Percentiles rank a stretch among this genome's conserved stretches.
Conservation (phyloP, 331 rosid species). For the Malus hybrid region DNA sequence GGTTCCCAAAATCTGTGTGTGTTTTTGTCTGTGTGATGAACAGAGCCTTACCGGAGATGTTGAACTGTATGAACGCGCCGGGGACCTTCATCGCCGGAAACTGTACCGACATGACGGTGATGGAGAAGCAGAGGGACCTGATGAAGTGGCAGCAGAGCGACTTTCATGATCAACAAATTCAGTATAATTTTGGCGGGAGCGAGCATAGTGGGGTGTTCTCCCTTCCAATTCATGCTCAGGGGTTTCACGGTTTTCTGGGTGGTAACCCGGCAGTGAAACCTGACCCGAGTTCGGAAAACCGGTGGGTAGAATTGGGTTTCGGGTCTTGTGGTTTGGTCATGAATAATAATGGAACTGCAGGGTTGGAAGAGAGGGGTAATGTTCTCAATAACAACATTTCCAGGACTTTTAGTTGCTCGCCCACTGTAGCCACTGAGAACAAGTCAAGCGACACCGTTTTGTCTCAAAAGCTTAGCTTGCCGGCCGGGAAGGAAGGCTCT, state of each 20-base stretch:
- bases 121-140: constrained; percentile 52
- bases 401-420: constrained; percentile 55
- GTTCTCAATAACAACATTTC: constrained; percentile 27
- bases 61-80: constrained; percentile 55
- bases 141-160: constrained; percentile 33
- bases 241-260: constrained; percentile 20
- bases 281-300: constrained; percentile 35
- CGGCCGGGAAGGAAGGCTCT: constrained; percentile 33
- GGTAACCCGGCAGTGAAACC: constrained; percentile 39
- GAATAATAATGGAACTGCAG: constrained; percentile 7
- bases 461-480: constrained; percentile 23
- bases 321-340: constrained; percentile 6
- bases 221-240: constrained; percentile 12
- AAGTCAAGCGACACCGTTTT: constrained; percentile 15
- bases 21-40: constrained; percentile 21
- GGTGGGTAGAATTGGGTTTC: constrained; percentile 33
- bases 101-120: constrained; percentile 47
- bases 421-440: constrained; percentile 14
- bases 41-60: constrained; percentile 41
- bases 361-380: constrained; percentile 14
- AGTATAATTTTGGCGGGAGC: constrained; percentile 15
- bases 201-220: constrained; percentile 26
- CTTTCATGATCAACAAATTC: not conserved
- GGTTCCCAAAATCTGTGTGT: not conserved
- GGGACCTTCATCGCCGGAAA: constrained; percentile 27